These are phyloP conservation scores for Primulina eburnea DNA, from an alignment of 257 asterid species.

Conservation along the genomic window DNA sequence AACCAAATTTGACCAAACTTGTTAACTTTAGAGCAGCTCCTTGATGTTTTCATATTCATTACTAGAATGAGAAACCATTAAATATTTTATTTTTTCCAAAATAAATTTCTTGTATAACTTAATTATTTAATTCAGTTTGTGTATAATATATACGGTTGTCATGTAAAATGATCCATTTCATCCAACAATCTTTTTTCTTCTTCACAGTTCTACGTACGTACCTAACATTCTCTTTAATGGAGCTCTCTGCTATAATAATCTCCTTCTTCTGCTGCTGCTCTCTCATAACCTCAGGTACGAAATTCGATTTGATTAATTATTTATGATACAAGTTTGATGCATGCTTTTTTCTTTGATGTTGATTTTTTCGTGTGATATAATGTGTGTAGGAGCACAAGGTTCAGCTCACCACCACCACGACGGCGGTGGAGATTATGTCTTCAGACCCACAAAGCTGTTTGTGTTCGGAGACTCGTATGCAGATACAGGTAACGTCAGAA, in stretches of 20 bases:
- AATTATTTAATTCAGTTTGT: background rate
- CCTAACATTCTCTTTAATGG: slow-evolving; percentile 37
- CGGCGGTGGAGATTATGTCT: slow-evolving; percentile 21
- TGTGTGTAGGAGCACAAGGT: slow-evolving; percentile 16
- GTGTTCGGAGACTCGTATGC: slow-evolving; percentile 95
- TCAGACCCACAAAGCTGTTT: slow-evolving; percentile 54
- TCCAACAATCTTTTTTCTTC: background rate
- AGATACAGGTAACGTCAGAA: slow-evolving; percentile 75
- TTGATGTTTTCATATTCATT: too few species aligned
- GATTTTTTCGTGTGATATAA: slow-evolving; percentile 25
- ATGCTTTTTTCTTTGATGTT: background rate
- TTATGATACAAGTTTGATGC: background rate
- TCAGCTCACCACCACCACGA: slow-evolving; percentile 26
- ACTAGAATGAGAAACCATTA: background rate
- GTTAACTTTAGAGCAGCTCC: too few species aligned
- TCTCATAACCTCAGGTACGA: slow-evolving; percentile 43
- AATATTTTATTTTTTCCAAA: background rate
- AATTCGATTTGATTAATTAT: background rate
- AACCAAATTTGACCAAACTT: too few species aligned
- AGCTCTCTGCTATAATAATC: slow-evolving; percentile 29
- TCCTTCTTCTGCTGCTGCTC: slow-evolving; percentile 30
- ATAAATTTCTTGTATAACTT: background rate
- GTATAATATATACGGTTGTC: background rate
- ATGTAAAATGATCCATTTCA: too few species aligned
- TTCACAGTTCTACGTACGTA: background rate